Evolutionary conservation across 768 basidiomycete genomes (phyloP).

Genomic region (Jaapia argillacea): DNA sequence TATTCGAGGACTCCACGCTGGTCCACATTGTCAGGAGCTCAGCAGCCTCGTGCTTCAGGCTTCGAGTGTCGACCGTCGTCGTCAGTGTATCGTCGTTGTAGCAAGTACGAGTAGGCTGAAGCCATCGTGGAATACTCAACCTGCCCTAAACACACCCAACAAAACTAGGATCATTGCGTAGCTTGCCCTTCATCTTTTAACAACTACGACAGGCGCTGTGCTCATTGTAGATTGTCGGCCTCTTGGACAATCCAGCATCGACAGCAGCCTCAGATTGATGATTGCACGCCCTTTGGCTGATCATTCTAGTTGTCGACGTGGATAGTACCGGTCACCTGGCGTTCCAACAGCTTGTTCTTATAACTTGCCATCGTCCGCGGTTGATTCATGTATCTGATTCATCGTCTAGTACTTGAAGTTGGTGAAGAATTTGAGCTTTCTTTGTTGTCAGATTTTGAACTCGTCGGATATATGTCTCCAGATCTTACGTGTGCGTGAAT

Average conservation of each 20-base stretch:
- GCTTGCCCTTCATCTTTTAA: slow-evolving; percentile 45
- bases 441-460: not conserved
- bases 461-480: too few species aligned
- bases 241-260: slow-evolving; percentile 39
- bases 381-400: too few species aligned
- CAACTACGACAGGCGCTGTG: slow-evolving; percentile 43
- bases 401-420: too few species aligned
- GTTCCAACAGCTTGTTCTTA: slow-evolving; percentile 28
- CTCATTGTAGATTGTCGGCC: slow-evolving; percentile 44
- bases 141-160: slow-evolving; percentile 35
- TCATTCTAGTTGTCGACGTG: slow-evolving; percentile 31
- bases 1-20: too few species aligned
- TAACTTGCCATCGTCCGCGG: too few species aligned
- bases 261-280: slow-evolving; percentile 43
- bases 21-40: too few species aligned
- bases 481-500: too few species aligned
- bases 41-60: too few species aligned
- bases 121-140: too few species aligned
- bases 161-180: not conserved
- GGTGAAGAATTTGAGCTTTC: not conserved
- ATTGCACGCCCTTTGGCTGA: slow-evolving; percentile 54
- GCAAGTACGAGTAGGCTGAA: too few species aligned
- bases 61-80: too few species aligned
- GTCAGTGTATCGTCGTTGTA: too few species aligned
- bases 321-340: slow-evolving; percentile 55